Evolutionary conservation across 306 rosid species (phyloP).

Genomic region (Acmispon strigosus): DNA sequence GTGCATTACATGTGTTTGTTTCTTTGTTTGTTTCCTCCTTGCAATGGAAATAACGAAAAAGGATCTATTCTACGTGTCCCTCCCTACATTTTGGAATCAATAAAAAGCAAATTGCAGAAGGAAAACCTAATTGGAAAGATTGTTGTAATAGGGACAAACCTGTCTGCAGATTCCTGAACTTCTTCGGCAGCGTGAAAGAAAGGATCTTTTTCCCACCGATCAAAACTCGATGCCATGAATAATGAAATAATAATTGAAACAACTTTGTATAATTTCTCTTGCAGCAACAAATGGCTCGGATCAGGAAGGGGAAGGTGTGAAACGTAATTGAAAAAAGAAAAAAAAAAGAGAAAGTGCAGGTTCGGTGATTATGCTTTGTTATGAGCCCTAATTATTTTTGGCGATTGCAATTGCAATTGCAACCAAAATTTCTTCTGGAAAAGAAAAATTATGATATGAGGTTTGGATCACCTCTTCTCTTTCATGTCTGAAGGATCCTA

Average conservation of each 20-base stretch:
- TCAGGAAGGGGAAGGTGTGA: too few species aligned
- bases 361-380: not conserved
- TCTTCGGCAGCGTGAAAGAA: slow-evolving; percentile 90
- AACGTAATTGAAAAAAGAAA: not conserved
- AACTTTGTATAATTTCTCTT: not conserved
- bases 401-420: not conserved
- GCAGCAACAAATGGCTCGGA: too few species aligned
- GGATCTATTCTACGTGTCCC: too few species aligned
- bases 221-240: slow-evolving; percentile 77
- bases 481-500: too few species aligned
- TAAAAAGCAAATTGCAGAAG: not conserved
- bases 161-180: slow-evolving; percentile 95
- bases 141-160: slow-evolving; percentile 37
- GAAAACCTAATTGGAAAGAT: not conserved
- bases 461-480: too few species aligned
- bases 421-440: not conserved
- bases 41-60: too few species aligned
- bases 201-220: slow-evolving; percentile 98
- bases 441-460: not conserved
- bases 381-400: not conserved
- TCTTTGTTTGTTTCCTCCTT: too few species aligned
- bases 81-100: not conserved
- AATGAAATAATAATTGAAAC: not conserved
- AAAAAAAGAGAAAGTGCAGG: not conserved
- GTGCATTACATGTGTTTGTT: too few species aligned